Percentiles rank a stretch among this genome's conserved stretches.
phyloP scores from a whole-genome alignment of 257 asterid genomes.

The Lycium barbarum region DNA sequence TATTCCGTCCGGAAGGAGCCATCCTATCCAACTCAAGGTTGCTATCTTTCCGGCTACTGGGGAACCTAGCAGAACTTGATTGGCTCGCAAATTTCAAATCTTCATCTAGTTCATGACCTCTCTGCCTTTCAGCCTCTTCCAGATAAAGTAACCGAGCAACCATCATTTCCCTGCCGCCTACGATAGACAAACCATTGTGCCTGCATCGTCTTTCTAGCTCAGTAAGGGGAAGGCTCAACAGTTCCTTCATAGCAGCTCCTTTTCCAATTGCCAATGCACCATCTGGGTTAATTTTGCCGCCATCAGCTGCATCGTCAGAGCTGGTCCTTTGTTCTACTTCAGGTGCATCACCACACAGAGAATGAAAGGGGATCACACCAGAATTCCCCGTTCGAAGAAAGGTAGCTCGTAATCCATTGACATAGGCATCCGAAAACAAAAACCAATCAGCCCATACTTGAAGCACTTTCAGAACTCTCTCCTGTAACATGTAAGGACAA shows the following conservation, averaged over 20 bases:
- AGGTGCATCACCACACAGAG: slow-evolving; percentile 91
- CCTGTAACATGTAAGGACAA: slow-evolving; percentile 55
- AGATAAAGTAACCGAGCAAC: slow-evolving; percentile 89
- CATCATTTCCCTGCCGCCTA: slow-evolving; percentile 96
- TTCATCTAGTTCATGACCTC: slow-evolving; percentile 76
- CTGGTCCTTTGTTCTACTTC: slow-evolving; percentile 69
- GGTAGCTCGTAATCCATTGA: slow-evolving; percentile 91
- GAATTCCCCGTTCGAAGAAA: slow-evolving; percentile 86
- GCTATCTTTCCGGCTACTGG: slow-evolving; percentile 56
- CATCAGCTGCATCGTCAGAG: slow-evolving; percentile 54
- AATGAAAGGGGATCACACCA: slow-evolving; percentile 81
- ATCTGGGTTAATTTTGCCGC: slow-evolving; percentile 67
- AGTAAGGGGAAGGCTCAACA: slow-evolving; percentile 67
- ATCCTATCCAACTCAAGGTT: slow-evolving; percentile 54
- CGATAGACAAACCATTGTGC: slow-evolving; percentile 83
- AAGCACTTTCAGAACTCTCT: slow-evolving; percentile 87
- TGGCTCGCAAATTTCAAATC: slow-evolving; percentile 67
- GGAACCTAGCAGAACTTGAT: slow-evolving; percentile 60
- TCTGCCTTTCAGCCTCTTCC: slow-evolving; percentile 90
- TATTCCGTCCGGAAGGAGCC: slow-evolving; percentile 51
- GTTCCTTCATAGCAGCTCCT: slow-evolving; percentile 92
- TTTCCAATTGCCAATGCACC: slow-evolving; percentile 92
- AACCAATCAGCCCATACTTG: slow-evolving; percentile 99
- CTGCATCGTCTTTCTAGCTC: slow-evolving; percentile 94
- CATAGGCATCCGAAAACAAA: slow-evolving; percentile 89